Conservation (phyloP, 805 yeast species). For the Saccharomyces eubayanus region DNA sequence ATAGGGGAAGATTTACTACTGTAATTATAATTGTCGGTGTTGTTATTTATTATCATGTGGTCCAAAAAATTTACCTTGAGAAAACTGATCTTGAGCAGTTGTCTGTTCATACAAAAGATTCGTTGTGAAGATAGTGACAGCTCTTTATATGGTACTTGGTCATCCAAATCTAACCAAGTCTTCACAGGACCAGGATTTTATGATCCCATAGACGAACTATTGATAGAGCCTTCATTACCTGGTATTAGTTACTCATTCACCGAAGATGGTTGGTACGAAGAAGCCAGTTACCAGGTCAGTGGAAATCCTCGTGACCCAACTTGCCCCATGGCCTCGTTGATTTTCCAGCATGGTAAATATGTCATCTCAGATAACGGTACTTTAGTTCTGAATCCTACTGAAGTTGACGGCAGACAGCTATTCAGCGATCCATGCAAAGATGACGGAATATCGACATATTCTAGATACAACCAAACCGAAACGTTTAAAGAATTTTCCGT, state of each 20-base stretch:
- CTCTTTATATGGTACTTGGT: slow-evolving; percentile 80
- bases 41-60: not conserved
- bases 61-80: not conserved
- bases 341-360: slow-evolving; percentile 85
- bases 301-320: slow-evolving; percentile 65
- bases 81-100: not conserved
- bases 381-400: slow-evolving; percentile 60
- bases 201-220: slow-evolving; percentile 90
- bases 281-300: slow-evolving; percentile 73
- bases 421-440: slow-evolving; percentile 81
- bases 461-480: slow-evolving; percentile 64
- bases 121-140: not conserved
- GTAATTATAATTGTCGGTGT: not conserved
- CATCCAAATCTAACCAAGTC: slow-evolving; percentile 86
- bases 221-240: slow-evolving; percentile 92
- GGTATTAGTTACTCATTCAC: slow-evolving; percentile 92
- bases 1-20: not conserved
- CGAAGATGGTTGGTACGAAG: slow-evolving; percentile 83
- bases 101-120: not conserved
- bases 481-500: slow-evolving; percentile 51
- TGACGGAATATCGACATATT: slow-evolving; percentile 50
- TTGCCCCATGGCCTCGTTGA: slow-evolving; percentile 77
- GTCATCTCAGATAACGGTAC: slow-evolving; percentile 56
- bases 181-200: slow-evolving; percentile 95
- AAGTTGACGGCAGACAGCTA: slow-evolving; percentile 87